Base-by-base conservation (phyloP, 164 flowering plant genomes). In the Vitis cinerea region DNA sequence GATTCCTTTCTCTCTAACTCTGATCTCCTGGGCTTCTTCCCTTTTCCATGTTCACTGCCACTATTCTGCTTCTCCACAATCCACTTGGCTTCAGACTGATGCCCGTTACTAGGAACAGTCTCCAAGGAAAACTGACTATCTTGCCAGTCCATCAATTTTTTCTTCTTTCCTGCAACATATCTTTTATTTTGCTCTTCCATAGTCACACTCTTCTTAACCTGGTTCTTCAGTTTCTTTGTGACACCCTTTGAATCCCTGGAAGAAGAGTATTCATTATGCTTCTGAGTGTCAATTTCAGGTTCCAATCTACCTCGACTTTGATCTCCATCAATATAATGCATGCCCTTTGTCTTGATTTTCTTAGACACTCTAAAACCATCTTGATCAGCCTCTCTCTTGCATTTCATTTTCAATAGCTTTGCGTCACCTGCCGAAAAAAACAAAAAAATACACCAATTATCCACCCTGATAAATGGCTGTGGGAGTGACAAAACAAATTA, bases 341-440 rank as follows among this genome's bases (percentile, higher is more conserved):
- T 47, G 13, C 60, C 76, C 54, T 77, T 89, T 48, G 67, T 75
- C 87, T 83, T 90, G 7, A 67, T 57, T 79, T 90, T 93, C 88
- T 95, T 93, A 59, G 86, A 77, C 55, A 73, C 70, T 74, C 66
- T 82, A 68, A 57, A 71, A 75, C 31, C 62, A 69, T 83, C 87
- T 70, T 72, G 82, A 66, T 81, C 82, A 61, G 66, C 19, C 23
- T 64, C 83, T 75, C 86, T 80, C 82, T 80, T 83, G 73, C 71
- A 71, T 64, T 82, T 86, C 50, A 65, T 57, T 74, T 83, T 89
- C 54, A 67, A 67, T 63, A 66, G 76, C 71, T 75, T 84, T 12
- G 63, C 54, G 65, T 78, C 83, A 83, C 88, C 97, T 90, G 79
- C 68, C 50, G 6, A 50, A 49, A 69, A 19, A n/a, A 44, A 67